These are phyloP conservation scores for Trametes polyzona DNA, from an alignment of 1,284 basidiomycete species.

Conservation along the genomic window DNA sequence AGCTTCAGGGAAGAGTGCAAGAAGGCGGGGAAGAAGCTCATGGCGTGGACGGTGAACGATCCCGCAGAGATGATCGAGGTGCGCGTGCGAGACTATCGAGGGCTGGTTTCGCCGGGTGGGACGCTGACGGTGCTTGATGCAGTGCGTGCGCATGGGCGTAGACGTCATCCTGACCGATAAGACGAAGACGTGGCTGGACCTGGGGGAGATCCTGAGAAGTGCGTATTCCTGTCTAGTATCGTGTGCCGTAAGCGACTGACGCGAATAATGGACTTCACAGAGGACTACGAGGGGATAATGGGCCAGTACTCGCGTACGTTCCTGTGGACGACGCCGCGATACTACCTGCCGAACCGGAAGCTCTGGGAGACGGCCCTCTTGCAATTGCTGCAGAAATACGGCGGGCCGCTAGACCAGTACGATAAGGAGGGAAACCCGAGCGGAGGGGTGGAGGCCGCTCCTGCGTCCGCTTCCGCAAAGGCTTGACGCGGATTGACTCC, in stretches of 20 bases:
- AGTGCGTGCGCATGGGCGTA: conserved; percentile 91
- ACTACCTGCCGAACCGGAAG: conserved; percentile 55
- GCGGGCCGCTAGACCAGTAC: conserved; percentile 33
- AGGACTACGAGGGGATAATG: conserved; percentile 67
- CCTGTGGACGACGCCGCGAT: conserved; percentile 72
- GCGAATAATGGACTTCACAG: no score
- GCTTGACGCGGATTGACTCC: conserved; percentile 13
- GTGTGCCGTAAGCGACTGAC: no score
- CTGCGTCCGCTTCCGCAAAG: conserved; percentile 10
- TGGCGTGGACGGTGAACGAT: conserved; percentile 98
- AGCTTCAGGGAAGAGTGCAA: conserved; percentile 84
- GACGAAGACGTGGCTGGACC: conserved; percentile 76
- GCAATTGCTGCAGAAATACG: conserved; percentile 27
- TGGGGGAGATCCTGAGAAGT: conserved; percentile 73
- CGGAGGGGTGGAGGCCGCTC: neutral
- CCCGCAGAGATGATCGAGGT: conserved; percentile 94
- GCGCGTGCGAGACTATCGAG: conserved; percentile 28
- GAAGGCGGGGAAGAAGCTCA: conserved; percentile 80
- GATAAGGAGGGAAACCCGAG: conserved; percentile 6
- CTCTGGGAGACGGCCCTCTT: conserved; percentile 11
- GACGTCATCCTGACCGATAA: conserved; percentile 90
- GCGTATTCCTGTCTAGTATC: no score
- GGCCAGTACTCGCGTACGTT: conserved; percentile 68
- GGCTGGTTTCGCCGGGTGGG: neutral
- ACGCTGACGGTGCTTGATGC: conserved; percentile 6